Percentiles rank a stretch among this genome's conserved stretches.
phyloP scores from a whole-genome alignment of 805 yeast species.

The Pichia nakasei region DNA sequence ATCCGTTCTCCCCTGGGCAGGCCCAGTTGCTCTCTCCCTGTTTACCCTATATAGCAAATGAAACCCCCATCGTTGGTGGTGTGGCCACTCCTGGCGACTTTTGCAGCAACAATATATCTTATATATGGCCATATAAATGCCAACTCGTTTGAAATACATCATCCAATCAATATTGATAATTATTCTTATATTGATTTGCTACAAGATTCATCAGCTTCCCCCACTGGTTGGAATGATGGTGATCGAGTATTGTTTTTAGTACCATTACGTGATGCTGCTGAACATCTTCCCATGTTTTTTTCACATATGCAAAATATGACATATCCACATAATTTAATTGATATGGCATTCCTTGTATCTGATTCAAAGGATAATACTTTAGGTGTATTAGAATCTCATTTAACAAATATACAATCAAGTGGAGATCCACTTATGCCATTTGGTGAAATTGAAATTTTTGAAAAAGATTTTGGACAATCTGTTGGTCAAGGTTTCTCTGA shows the following conservation, averaged over 20 bases:
- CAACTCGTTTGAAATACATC: neutral
- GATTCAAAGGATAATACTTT: slow-evolving; percentile 87
- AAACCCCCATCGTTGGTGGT: too few species aligned
- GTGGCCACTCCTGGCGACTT: too few species aligned
- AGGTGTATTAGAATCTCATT: slow-evolving; percentile 45
- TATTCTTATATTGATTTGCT: slow-evolving; percentile 29
- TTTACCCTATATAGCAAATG: too few species aligned
- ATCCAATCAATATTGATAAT: neutral
- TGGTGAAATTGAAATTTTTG: slow-evolving; percentile 80
- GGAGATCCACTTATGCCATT: slow-evolving; percentile 54
- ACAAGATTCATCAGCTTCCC: slow-evolving; percentile 31
- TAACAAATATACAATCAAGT: slow-evolving; percentile 59
- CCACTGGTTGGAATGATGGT: slow-evolving; percentile 45
- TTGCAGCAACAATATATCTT: neutral
- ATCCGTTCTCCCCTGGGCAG: too few species aligned
- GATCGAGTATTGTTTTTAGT: slow-evolving; percentile 49
- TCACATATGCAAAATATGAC: slow-evolving; percentile 48
- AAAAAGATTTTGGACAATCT: slow-evolving; percentile 87
- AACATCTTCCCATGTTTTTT: slow-evolving; percentile 54
- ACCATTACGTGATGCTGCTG: slow-evolving; percentile 51
- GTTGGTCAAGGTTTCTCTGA: slow-evolving; percentile 91
- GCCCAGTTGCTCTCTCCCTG: too few species aligned
- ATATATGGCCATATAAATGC: too few species aligned
- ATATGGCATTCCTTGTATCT: slow-evolving; percentile 72
- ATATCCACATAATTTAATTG: slow-evolving; percentile 48